Evolutionary conservation across 2,329 filamentous ascomycete genomes (phyloP).

Genomic region (Aspergillus sp.): DNA sequence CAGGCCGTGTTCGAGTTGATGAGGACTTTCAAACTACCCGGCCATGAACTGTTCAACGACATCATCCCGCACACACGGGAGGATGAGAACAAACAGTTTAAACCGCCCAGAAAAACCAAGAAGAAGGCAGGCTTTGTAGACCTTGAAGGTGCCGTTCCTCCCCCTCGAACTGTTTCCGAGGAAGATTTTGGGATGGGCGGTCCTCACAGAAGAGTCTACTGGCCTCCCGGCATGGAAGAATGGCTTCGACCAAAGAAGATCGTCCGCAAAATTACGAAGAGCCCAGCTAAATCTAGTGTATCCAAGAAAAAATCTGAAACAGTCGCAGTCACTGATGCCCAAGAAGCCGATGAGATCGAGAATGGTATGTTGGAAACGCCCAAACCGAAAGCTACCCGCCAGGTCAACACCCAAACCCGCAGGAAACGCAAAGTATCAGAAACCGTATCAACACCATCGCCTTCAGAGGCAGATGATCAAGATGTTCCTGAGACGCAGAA

Average conservation of each 20-base stretch:
- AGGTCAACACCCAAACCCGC: slow-evolving; percentile 8
- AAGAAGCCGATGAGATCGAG: slow-evolving; percentile 3
- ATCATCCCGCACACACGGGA: slow-evolving; percentile 70
- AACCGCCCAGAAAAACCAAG: slow-evolving; percentile 40
- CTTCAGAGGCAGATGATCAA: slow-evolving; percentile 17
- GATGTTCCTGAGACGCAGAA: slow-evolving; percentile 7
- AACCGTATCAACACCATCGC: slow-evolving; percentile 19
- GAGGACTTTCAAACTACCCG: slow-evolving; percentile 78
- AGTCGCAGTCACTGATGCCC: slow-evolving; percentile 16
- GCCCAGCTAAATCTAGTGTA: slow-evolving; percentile 12
- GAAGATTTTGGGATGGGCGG: slow-evolving; percentile 85
- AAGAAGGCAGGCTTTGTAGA: slow-evolving; percentile 37
- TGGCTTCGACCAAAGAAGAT: slow-evolving; percentile 79
- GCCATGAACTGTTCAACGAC: slow-evolving; percentile 70
- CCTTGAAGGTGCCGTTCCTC: slow-evolving; percentile 41
- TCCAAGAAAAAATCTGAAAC: slow-evolving; percentile 10
- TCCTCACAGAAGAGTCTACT: slow-evolving; percentile 75
- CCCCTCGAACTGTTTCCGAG: slow-evolving; percentile 48
- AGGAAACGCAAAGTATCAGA: slow-evolving; percentile 28
- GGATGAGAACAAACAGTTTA: slow-evolving; percentile 65
- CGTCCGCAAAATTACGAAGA: slow-evolving; percentile 18
- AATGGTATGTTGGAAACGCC: slow-evolving; percentile 5
- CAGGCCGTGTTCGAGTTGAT: slow-evolving; percentile 94
- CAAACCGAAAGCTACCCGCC: slow-evolving; percentile 14
- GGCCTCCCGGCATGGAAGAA: slow-evolving; percentile 84